These are phyloP conservation scores for Syncephalastrum monosporum DNA, from an alignment of 371 early-diverging fungal genomes.

Conservation along the genomic window DNA sequence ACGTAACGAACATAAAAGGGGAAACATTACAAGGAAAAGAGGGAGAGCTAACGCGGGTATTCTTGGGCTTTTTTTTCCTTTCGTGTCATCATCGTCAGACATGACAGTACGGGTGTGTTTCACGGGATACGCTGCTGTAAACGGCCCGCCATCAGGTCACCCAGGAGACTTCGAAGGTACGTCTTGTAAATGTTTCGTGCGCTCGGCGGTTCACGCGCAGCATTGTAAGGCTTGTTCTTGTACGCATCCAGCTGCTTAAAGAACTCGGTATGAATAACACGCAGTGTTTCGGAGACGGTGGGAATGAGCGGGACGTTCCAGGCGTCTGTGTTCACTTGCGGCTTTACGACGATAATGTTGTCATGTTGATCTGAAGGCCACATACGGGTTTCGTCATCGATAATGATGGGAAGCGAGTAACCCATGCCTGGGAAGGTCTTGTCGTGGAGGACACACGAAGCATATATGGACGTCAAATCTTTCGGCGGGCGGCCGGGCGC, in stretches of 20 bases:
- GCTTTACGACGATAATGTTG: conserved; percentile 75
- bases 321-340: conserved; percentile 45
- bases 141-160: conserved; percentile 53
- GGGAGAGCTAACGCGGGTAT: too few relatives aligned
- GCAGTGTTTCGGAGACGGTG: conserved; percentile 61
- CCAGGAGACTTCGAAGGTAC: conserved; percentile 55
- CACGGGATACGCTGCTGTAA: too few relatives aligned
- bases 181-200: conserved; percentile 65
- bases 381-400: conserved; percentile 77
- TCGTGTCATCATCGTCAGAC: too few relatives aligned
- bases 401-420: conserved; percentile 59
- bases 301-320: conserved; percentile 77
- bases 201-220: conserved; percentile 43
- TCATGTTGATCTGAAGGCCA: conserved; percentile 81
- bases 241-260: conserved; percentile 59
- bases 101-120: too few relatives aligned
- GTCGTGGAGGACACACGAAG: conserved; percentile 58
- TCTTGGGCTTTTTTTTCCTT: too few relatives aligned
- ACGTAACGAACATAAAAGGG: too few relatives aligned
- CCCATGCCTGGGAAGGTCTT: conserved; percentile 44
- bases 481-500: conserved; percentile 67
- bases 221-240: conserved; percentile 31
- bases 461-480: conserved; percentile 66
- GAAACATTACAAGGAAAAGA: too few relatives aligned
- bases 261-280: conserved; percentile 61